These are phyloP conservation scores for Mytilinidion resinicola DNA, from an alignment of 495 filamentous ascomycete species.

Conservation along the genomic window DNA sequence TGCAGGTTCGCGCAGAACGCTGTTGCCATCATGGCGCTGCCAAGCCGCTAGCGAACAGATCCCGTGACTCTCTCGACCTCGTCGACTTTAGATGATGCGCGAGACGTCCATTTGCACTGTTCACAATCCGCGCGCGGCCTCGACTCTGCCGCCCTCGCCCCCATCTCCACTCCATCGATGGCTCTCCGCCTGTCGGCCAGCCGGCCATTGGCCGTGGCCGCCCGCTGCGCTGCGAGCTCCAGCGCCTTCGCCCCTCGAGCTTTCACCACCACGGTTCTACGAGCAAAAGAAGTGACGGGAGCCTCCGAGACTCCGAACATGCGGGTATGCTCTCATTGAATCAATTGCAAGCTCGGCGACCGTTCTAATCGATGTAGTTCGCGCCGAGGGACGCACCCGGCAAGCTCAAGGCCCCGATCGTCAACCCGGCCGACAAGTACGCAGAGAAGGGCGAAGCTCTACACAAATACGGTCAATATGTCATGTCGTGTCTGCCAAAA, in stretches of 20 bases:
- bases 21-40: conserved; percentile 5
- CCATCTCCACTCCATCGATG: conserved; percentile 21
- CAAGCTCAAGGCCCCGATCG: conserved; percentile 66
- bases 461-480: conserved; percentile 91
- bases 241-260: conserved; percentile 19
- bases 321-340: conserved; percentile 35
- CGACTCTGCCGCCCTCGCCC: conserved; percentile 3
- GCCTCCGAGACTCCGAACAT: conserved; percentile 35
- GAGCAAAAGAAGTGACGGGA: conserved; percentile 28
- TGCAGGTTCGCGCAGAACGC: too few species aligned
- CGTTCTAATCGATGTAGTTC: conserved; percentile 16
- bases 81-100: too few species aligned
- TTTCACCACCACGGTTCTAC: conserved; percentile 29
- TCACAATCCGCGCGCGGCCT: too few species aligned
- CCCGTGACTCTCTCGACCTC: background rate
- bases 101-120: too few species aligned
- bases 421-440: conserved; percentile 93
- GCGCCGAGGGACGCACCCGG: conserved; percentile 34
- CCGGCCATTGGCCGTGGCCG: conserved; percentile 23
- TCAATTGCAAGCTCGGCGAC: background rate
- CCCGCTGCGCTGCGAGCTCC: conserved; percentile 20
- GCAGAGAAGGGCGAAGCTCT: conserved; percentile 72
- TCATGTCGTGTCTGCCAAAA: conserved; percentile 94
- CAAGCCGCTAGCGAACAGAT: background rate
- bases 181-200: conserved; percentile 27